Evolutionary conservation across 108 stramenopile genomes (phyloP), one percentile per base, ranked within the genome.

Genomic region (Nannochloropsis gaditana): DNA sequence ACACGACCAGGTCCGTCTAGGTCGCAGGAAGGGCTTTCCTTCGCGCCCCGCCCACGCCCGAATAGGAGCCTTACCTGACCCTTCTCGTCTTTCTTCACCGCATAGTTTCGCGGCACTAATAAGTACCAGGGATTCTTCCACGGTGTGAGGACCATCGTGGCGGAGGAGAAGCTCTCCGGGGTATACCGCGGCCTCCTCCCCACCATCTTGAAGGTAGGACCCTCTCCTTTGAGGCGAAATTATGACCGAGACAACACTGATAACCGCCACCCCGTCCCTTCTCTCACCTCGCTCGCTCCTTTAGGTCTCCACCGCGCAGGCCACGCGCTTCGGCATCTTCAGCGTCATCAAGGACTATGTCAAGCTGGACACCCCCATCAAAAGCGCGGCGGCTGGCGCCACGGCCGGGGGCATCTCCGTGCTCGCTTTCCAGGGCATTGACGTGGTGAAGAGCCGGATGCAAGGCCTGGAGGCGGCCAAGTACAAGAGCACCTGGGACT

Each of bases 361-460:
- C 5, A 42, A 73, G 59, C 82, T 17, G 11, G 84, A 80, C 80
- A 79, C 45, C n/a, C 79, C 87, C 15, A 59, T 41, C 1, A 84
- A 81, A 10, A 45, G 79, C 43, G 87, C 87, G 4, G 80, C 45
- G 42, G 80, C 84, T 2, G 87, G 87, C 10, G 87, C 87, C 42
- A 21, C 73, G 9, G 83, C 84, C n/a, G 87, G 87, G 42, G 83
- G 79, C 11, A 43, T 50, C 11, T 81, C 80, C 8, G 87, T 87
- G 21, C 41, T 87, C n/a, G 42, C 43, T 21, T 87, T 87, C 87
- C 87, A 87, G 81, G 84, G 84, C 41, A 84, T 87, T 43, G 87
- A 84, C 87, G 87, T 87, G 42, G 84, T 87, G 21, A 87, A 87
- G 84, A 81, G 80, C 45, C 87, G 87, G 43, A 87, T 87, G 87